phyloP scores from a whole-genome alignment of 208 protist genomes.

The Phytomonas sp. region DNA sequence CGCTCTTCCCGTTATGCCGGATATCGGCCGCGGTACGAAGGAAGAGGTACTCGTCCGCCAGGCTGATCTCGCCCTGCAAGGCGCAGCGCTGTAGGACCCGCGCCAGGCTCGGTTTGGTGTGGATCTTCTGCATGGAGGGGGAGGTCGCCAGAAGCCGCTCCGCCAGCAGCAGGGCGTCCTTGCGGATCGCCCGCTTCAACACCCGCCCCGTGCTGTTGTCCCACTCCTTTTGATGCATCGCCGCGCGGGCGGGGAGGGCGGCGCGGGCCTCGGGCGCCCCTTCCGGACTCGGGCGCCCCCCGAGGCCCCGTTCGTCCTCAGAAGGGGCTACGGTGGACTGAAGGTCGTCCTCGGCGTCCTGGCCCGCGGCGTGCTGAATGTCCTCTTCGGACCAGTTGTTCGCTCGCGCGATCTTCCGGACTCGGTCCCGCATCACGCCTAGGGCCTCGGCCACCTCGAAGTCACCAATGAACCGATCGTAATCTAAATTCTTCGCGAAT shows the following conservation, averaged over 20 bases:
- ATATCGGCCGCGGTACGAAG: neutral
- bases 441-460: slow-evolving; percentile 86
- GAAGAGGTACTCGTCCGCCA: slow-evolving; percentile 23
- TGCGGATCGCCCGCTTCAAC: slow-evolving; percentile 61
- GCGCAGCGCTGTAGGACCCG: slow-evolving; percentile 71
- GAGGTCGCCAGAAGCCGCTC: slow-evolving; percentile 79
- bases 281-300: neutral
- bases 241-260: slow-evolving; percentile 22
- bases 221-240: slow-evolving; percentile 47
- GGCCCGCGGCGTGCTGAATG: slow-evolving; percentile 28
- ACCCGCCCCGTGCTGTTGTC: slow-evolving; percentile 39
- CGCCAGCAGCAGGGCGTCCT: slow-evolving; percentile 69
- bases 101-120: slow-evolving; percentile 82
- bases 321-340: slow-evolving; percentile 21
- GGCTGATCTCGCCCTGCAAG: slow-evolving; percentile 34
- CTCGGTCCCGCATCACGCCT: slow-evolving; percentile 84
- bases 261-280: slow-evolving; percentile 11
- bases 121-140: slow-evolving; percentile 73
- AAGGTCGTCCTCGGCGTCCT: slow-evolving; percentile 32
- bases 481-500: slow-evolving; percentile 85
- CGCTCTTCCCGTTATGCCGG: neutral
- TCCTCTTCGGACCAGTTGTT: slow-evolving; percentile 74
- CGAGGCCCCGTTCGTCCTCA: slow-evolving; percentile 12
- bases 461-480: slow-evolving; percentile 85
- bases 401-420: slow-evolving; percentile 63